These are phyloP conservation scores for Starmerella scarabaei DNA, from an alignment of 805 yeast species.

Conservation along the genomic window DNA sequence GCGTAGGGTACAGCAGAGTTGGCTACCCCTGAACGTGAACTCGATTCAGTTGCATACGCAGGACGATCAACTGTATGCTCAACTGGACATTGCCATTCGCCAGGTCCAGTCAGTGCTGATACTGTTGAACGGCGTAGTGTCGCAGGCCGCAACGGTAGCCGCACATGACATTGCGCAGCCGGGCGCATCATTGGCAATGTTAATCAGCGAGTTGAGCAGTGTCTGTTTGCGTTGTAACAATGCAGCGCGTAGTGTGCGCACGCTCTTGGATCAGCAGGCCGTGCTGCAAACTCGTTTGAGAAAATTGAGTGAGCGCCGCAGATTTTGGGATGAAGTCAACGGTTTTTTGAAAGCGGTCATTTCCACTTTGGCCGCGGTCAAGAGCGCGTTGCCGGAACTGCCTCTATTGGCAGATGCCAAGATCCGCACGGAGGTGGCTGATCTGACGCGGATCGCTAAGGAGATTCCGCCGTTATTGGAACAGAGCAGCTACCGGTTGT, in stretches of 20 bases:
- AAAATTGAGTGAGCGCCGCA: conserved; percentile 40
- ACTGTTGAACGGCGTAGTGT: conserved; percentile 19
- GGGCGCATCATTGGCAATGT: conserved; percentile 33
- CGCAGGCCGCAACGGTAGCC: conserved; percentile 19
- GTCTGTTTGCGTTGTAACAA: conserved; percentile 74
- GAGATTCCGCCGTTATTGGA: conserved; percentile 83
- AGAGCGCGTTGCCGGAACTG: conserved; percentile 66
- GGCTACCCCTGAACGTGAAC: conserved; percentile 1
- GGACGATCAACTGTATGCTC: conserved; percentile 54
- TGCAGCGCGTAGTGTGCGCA: conserved; percentile 53
- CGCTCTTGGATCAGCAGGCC: conserved; percentile 40
- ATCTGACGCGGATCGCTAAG: conserved; percentile 75
- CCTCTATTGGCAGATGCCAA: conserved; percentile 61
- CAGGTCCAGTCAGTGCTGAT: conserved; percentile 26
- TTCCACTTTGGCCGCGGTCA: conserved; percentile 70
- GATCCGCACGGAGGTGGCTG: conserved; percentile 57
- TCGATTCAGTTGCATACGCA: conserved; percentile 1
- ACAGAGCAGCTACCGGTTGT: conserved; percentile 37
- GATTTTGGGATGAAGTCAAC: conserved; percentile 78
- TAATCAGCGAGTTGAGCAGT: conserved; percentile 62
- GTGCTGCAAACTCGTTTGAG: conserved; percentile 26
- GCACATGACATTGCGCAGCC: conserved; percentile 4
- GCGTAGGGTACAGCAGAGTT: conserved; percentile 6
- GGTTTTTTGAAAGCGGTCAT: conserved; percentile 70
- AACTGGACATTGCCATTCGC: conserved; percentile 47